Base-by-base conservation (phyloP, 108 stramenopile genomes). In the Cyclotella kingstonii region DNA sequence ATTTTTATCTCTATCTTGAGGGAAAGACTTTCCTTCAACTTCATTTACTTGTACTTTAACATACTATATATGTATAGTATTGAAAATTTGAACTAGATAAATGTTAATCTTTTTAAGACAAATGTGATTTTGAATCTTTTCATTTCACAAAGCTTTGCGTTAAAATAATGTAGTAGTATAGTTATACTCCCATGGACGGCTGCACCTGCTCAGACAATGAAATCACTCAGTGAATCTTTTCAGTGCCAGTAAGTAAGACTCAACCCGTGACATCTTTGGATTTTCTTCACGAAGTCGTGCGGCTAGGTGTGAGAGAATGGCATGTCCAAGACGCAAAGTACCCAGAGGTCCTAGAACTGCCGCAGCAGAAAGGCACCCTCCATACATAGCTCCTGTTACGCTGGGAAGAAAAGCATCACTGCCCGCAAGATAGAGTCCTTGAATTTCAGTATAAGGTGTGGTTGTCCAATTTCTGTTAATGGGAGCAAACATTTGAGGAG, bases 321-420 rank as follows among this genome's bases (percentile, higher is more conserved):
- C 73, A 23, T 61, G 55, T 0, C 54, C 64, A 30, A 75, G 18
- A 19, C 73, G 67, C 54, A 75, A 41, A 11, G 48, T 55, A 1
- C 74, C 74, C 22, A 70, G 10, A 21, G 54, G 45, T 18, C 74
- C 74, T 11, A 76, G 39, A 22, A 76, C 69, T 23, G 74, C 74
- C 25, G 33, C 11, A 4, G 74, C 74, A 9, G 55, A 12, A 10
- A 76, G 34, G 54, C 68, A 70, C 0, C 74, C 74, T n/a, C 74
- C 74, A 27, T 76, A 76, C 74, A 76, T 76, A 9, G 74, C 74
- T 21, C 74, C 74, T 7, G 48, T 50, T 1, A 76, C 74, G n/a
- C 52, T 33, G 3, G 74, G 74, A 5, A 76, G 25, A 36, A 76
- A 76, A 8, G 74, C 74, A 52, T 76, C 74, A 25, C 63, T 65